Percentiles rank a stretch among this genome's conserved stretches.
Evolutionary conservation across 441 rosid species (phyloP).

Genomic region (Syzygium syzygioides): DNA sequence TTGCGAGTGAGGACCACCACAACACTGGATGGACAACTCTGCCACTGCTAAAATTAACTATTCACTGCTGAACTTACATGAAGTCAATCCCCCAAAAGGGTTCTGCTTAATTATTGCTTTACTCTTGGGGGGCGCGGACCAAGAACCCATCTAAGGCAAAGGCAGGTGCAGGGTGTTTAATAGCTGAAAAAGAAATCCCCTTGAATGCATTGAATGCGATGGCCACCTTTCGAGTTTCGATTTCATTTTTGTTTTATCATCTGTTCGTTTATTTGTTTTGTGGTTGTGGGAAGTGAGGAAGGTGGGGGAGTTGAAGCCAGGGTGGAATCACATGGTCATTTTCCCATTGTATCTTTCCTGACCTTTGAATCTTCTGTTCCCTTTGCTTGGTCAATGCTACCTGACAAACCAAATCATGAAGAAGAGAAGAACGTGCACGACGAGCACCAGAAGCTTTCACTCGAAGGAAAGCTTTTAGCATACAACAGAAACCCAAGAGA

Average conservation of each 20-base stretch:
- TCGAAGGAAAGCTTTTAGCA: background rate
- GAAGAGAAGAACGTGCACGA: background rate
- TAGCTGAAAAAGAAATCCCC: background rate
- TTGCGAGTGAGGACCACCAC: background rate
- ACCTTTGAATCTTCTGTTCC: background rate
- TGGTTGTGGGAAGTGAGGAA: background rate
- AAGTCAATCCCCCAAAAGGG: background rate
- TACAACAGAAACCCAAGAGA: background rate
- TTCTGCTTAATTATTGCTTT: background rate
- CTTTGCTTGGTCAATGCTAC: conserved; percentile 8
- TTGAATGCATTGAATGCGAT: background rate
- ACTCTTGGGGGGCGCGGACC: background rate
- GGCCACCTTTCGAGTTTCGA: background rate
- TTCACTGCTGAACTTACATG: background rate
- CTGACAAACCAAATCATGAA: background rate
- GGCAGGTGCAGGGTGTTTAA: background rate
- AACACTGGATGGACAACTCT: background rate
- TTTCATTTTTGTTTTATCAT: background rate
- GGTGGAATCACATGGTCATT: background rate
- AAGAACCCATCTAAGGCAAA: background rate
- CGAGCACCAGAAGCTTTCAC: background rate
- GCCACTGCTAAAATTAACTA: background rate
- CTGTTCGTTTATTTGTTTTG: background rate
- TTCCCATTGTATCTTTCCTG: background rate
- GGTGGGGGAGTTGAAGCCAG: background rate